Conservation (phyloP, 768 basidiomycete genomes). For the Leccinum olivaceopallidum region DNA sequence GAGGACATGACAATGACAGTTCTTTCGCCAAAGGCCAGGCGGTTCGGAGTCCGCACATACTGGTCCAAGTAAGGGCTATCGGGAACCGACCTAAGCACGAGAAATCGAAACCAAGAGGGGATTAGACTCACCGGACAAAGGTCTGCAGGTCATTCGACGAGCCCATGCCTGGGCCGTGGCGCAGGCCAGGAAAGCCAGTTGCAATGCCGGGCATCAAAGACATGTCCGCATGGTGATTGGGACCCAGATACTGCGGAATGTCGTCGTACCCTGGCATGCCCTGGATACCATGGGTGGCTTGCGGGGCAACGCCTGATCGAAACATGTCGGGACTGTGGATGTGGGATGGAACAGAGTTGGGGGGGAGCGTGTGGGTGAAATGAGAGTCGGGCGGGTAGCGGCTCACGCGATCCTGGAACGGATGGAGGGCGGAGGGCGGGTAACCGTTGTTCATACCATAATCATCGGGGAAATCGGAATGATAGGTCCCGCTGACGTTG, state of each 20-base stretch:
- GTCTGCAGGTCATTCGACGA: constrained; percentile 73
- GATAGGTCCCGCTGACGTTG: constrained; percentile 46
- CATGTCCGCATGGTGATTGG: constrained; percentile 55
- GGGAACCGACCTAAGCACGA: constrained; percentile 15
- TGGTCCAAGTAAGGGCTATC: constrained; percentile 78
- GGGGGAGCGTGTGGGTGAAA: constrained; percentile 46
- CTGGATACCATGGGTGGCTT: constrained; percentile 65
- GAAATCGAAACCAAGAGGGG: constrained; percentile 20
- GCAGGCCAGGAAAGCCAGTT: constrained; percentile 63
- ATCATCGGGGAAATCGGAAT: constrained; percentile 63
- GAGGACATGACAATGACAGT: constrained; percentile 98
- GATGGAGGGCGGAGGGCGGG: constrained; percentile 50
- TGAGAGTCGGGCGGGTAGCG: constrained; percentile 58
- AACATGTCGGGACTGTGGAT: constrained; percentile 57
- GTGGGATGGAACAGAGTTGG: constrained; percentile 47
- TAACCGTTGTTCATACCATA: constrained; percentile 54
- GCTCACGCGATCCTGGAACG: constrained; percentile 57
- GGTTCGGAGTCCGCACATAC: constrained; percentile 81
- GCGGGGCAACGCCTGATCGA: constrained; percentile 64
- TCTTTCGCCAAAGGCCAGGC: constrained; percentile 88
- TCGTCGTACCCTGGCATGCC: constrained; percentile 56
- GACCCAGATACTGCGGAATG: constrained; percentile 55
- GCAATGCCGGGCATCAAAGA: constrained; percentile 63
- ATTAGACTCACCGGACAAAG: constrained; percentile 64
- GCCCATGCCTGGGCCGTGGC: constrained; percentile 57